phyloP scores from a whole-genome alignment of 2,329 filamentous ascomycete species.

The Cephalotrichum gorgonifer region DNA sequence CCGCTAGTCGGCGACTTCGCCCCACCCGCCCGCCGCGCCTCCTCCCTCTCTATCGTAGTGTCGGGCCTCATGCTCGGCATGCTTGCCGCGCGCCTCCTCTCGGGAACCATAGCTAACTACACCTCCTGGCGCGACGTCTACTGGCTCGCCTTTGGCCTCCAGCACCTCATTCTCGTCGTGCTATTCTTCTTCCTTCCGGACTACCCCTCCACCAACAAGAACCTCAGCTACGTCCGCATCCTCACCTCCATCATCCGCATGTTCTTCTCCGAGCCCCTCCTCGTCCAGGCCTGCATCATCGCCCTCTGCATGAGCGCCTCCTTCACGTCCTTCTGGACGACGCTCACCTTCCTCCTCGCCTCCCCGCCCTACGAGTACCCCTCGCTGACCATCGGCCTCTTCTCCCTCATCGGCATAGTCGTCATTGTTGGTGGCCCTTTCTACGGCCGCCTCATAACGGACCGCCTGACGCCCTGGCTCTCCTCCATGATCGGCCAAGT shows the following conservation, averaged over 20 bases:
- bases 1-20: conserved; percentile 72
- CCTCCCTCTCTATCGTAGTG: conserved; percentile 62
- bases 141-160: conserved; percentile 64
- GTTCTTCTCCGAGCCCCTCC: conserved; percentile 52
- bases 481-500: conserved; percentile 53
- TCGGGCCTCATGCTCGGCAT: conserved; percentile 68
- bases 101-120: conserved; percentile 65
- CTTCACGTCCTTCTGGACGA: conserved; percentile 49
- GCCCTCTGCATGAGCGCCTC: conserved; percentile 46
- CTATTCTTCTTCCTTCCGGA: conserved; percentile 71
- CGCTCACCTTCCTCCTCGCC: conserved; percentile 68
- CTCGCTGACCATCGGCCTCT: conserved; percentile 62
- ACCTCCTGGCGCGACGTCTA: conserved; percentile 69
- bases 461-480: conserved; percentile 58
- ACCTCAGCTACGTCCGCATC: conserved; percentile 53
- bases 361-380: conserved; percentile 58
- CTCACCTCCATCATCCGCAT: conserved; percentile 56
- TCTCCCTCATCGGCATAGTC: conserved; percentile 65
- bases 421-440: conserved; percentile 58
- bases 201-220: conserved; percentile 64
- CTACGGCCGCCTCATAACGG: conserved; percentile 60
- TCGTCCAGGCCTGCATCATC: conserved; percentile 60
- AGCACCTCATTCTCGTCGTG: conserved; percentile 53
- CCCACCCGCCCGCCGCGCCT: conserved; percentile 55
- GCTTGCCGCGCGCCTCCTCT: conserved; percentile 63